Conservation (phyloP, 1,284 basidiomycete genomes). For the Prillingera fragicola region DNA sequence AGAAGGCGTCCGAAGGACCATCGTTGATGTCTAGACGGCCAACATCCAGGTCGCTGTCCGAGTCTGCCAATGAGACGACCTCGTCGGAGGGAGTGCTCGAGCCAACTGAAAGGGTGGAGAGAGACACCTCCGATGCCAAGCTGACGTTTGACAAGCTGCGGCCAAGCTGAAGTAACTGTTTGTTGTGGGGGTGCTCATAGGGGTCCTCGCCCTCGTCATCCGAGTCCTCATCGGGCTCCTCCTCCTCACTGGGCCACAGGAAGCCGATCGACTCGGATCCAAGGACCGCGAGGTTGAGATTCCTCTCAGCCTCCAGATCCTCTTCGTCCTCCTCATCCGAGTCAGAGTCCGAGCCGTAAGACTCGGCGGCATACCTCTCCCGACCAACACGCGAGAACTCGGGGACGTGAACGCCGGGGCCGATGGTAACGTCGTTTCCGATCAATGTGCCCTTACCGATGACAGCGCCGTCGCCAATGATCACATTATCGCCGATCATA, state of each 20-base stretch:
- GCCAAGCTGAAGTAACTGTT: conserved; percentile 43
- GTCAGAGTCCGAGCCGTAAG: conserved; percentile 60
- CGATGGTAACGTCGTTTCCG: conserved; percentile 67
- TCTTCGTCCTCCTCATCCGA: conserved; percentile 52
- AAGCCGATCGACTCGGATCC: conserved; percentile 42
- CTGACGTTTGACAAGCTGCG: conserved; percentile 38
- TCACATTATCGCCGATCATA: conserved; percentile 52
- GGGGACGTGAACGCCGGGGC: conserved; percentile 62
- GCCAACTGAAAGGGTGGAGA: conserved; percentile 45
- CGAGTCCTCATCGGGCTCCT: conserved; percentile 33
- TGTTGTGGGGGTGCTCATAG: conserved; percentile 47
- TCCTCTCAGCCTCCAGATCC: conserved; percentile 34
- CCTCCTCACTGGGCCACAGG: conserved; percentile 49
- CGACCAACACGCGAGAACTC: conserved; percentile 68
- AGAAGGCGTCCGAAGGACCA: conserved; percentile 35
- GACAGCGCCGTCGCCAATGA: conserved; percentile 50
- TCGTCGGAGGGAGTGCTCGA: conserved; percentile 36
- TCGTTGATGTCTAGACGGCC: conserved; percentile 19
- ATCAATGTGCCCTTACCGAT: conserved; percentile 51
- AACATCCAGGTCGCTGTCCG: conserved; percentile 19
- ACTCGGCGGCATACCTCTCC: conserved; percentile 71
- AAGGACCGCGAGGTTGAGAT: conserved; percentile 23
- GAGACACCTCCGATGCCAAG: conserved; percentile 22
- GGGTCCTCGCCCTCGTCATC: conserved; percentile 45
- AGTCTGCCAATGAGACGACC: conserved; percentile 21